Evolutionary conservation across 257 asterid genomes (phyloP), one percentile per base, ranked within the genome.

Genomic region (Coffea eugenioides): DNA sequence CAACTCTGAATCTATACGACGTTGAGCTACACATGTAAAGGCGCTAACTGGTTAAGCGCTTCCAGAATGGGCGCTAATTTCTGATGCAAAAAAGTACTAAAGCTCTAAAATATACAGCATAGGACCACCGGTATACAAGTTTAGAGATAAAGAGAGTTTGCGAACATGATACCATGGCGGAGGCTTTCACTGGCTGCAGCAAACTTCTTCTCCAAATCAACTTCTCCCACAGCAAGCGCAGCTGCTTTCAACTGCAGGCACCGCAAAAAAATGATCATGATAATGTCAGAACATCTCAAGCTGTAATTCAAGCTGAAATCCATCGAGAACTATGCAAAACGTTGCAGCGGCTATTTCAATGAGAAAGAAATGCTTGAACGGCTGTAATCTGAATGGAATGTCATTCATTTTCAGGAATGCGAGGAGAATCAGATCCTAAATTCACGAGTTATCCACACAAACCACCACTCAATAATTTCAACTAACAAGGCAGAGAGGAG

Each of bases 111-210:
- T 46, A 65, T 34, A 71, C 80, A 77, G 2, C 66, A 21, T 10
- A 64, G 69, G 69, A 66, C 23, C 31, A 36, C n/a, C 2, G 13
- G 13, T 51, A 56, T 31, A 46, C 72, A 51, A 48, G 79, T 73
- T 89, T 83, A 93, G 57, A 94, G 97, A 76, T 95, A 93, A 61
- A 95, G 79, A 43, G 99, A 95, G 87, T 95, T 95, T 46, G 99
- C 98, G 88, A 95, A 95, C 98, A 93, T 95, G 59, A 95, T 93
- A 77, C 99, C 99, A 36, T 96, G 97, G 0, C 97, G 97, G 72
- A 95, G 95, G 92, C 97, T 92, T 59, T 89, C 97, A 48, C 97
- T 93, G 56, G 98, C 99, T 8, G 90, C 95, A 45, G 80, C 83
- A 80, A 95, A 92, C 82, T 93, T 95, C 71, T 91, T 85, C 93